These are phyloP conservation scores for Phytophthora pistaciae DNA, from an alignment of 352 stramenopile species.

Conservation along the genomic window DNA sequence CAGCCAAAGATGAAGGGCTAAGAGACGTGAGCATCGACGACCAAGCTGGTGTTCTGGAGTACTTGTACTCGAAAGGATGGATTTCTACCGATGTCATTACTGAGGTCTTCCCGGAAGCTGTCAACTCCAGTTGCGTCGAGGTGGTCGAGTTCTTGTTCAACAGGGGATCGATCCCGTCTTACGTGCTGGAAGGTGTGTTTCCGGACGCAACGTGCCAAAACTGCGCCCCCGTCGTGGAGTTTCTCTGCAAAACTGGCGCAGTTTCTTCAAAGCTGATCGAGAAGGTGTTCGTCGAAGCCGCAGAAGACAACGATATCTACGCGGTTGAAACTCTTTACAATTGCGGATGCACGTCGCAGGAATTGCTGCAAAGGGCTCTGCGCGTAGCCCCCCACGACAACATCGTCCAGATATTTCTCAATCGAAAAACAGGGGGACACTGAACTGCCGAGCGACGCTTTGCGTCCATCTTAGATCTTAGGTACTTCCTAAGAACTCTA, in stretches of 20 bases:
- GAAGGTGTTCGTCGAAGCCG: not conserved
- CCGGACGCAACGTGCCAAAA: not conserved
- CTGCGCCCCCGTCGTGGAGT: not conserved
- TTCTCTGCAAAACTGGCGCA: not conserved
- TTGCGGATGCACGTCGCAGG: not conserved
- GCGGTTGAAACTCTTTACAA: slow-evolving; percentile 2
- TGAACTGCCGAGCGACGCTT: not conserved
- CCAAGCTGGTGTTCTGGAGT: slow-evolving; percentile 3
- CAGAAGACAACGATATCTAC: not conserved
- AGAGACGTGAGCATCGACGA: not conserved
- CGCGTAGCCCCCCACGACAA: not conserved
- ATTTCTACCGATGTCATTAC: not conserved
- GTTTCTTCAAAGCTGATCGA: not conserved
- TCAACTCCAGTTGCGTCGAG: not conserved
- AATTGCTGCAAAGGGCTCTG: slow-evolving; percentile 1
- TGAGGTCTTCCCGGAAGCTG: not conserved
- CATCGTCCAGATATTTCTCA: not conserved
- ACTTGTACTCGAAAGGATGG: slow-evolving; percentile 2
- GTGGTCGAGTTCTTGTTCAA: slow-evolving; percentile 7
- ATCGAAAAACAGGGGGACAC: not conserved
- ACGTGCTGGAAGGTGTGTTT: slow-evolving; percentile 8
- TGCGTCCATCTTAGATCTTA: too few relatives aligned
- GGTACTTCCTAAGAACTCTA: not conserved
- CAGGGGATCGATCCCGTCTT: not conserved
- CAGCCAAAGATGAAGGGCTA: not conserved